Conservation (phyloP, 179 eudicot genomes). For the Beta lomatogona region DNA sequence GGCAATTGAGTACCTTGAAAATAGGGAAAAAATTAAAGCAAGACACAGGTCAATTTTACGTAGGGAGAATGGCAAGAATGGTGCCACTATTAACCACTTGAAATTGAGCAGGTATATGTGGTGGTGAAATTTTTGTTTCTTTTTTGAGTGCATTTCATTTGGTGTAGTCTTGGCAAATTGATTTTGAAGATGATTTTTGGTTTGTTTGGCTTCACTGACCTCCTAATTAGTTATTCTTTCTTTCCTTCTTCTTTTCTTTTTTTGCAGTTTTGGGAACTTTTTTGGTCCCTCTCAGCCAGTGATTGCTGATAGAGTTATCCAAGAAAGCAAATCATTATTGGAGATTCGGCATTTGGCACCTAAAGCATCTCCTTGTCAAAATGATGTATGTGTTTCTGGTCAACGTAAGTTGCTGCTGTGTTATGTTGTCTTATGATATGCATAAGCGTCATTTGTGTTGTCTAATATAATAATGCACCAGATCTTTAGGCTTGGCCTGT, state of each 20-base stretch:
- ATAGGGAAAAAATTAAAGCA: constrained; percentile 65
- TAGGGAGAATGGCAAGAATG: constrained; percentile 57
- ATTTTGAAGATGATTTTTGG: background rate
- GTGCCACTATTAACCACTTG: constrained; percentile 20
- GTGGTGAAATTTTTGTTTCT: background rate
- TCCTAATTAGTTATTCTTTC: background rate
- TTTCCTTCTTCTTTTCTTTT: constrained; percentile 1
- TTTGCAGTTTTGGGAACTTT: constrained; percentile 84
- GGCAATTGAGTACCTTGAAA: constrained; percentile 56
- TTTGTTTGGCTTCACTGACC: background rate
- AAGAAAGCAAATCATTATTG: constrained; percentile 83
- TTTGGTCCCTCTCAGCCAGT: constrained; percentile 93
- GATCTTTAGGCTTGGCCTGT: background rate
- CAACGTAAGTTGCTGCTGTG: constrained; percentile 7
- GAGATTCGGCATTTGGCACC: constrained; percentile 76
- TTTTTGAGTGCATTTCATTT: background rate
- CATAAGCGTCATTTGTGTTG: background rate
- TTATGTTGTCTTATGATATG: background rate
- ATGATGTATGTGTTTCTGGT: constrained; percentile 45
- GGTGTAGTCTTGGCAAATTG: background rate
- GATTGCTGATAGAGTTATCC: constrained; percentile 89
- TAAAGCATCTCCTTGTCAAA: constrained; percentile 45
- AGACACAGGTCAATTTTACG: constrained; percentile 51
- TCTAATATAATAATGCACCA: background rate
- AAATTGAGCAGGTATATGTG: constrained; percentile 57